Base-by-base conservation (phyloP, 164 flowering plant species). In the Sextonia rubra region DNA sequence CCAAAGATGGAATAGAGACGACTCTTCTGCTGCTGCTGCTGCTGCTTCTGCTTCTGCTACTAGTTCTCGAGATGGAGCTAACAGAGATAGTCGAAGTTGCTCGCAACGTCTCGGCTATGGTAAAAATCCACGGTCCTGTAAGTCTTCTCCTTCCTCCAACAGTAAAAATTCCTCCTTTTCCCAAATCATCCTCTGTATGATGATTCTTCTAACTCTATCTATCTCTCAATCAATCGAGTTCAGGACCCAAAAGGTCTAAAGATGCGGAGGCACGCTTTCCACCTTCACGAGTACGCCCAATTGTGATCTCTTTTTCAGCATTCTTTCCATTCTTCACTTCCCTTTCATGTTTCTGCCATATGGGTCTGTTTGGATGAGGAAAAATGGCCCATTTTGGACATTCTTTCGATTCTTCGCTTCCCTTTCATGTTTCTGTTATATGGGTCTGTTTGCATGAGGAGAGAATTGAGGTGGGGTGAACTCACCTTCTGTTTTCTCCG, bases 201-300 rank as follows among this genome's bases (percentile, higher is more conserved):
- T 15, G 12, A 52, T 52, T 52, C n/a, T 52, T 14, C n/a, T 52
- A 3, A 52, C 58, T 15, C 58, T 20, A n/a, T n/a, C n/a, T 15
- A 15, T 52, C 7, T 52, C 22, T 23, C 23, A n/a, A 47, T 37
- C 74, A 30, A 26, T 69, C 3, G 68, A 60, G 80, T 81, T 71
- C 78, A 92, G 98, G 98, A 92, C 73, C 98, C 98, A 2, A 94
- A 91, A 81, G 93, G 95, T 32, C 75, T 90, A 55, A 94, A 92
- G 85, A 92, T 94, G 91, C 72, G 87, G 72, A 85, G 79, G 22
- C 92, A 89, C 56, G 97, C 92, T 66, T 91, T 94, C 75, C 97
- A 94, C 72, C 92, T 83, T 47, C 85, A 90, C 77, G 80, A 85
- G 98, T 92, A 75, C 87, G 90, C 74, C 55, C 12, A 24, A 27